Percentiles rank a stretch among this genome's conserved stretches.
Conservation (phyloP, 345 rosid species). For the Psidium guajava region DNA sequence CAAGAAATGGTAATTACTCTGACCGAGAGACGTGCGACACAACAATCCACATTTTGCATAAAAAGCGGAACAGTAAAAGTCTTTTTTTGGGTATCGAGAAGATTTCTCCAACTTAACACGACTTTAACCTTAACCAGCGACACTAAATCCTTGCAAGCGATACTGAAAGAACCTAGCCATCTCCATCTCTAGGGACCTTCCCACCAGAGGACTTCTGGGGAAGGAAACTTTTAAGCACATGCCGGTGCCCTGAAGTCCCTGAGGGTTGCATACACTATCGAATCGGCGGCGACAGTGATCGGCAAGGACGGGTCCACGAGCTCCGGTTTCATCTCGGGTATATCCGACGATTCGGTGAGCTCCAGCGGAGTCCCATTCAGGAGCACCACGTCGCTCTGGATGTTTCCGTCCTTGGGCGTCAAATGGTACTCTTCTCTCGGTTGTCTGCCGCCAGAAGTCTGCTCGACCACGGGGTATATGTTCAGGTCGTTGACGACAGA, state of each 20-base stretch:
- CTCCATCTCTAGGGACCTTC: not conserved
- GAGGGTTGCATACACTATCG: slow-evolving; percentile 24
- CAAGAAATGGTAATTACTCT: not conserved
- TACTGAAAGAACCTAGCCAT: not conserved
- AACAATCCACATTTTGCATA: not conserved
- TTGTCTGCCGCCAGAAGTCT: not conserved
- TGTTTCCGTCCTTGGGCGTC: slow-evolving; percentile 44
- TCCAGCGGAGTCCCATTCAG: slow-evolving; percentile 39
- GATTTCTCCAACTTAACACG: not conserved
- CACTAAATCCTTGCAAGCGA: not conserved
- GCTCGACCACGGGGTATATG: not conserved
- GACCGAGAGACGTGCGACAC: not conserved
- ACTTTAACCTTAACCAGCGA: not conserved
- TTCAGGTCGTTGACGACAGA: slow-evolving; percentile 20
- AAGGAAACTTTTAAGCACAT: slow-evolving; percentile 21
- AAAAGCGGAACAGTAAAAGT: not conserved
- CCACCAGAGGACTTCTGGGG: not conserved
- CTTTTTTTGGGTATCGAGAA: not conserved
- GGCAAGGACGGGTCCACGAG: slow-evolving; percentile 20
- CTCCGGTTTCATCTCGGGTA: slow-evolving; percentile 37
- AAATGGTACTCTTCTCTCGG: slow-evolving; percentile 50
- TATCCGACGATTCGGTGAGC: slow-evolving; percentile 22
- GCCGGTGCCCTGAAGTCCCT: slow-evolving; percentile 41
- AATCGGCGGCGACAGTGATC: slow-evolving; percentile 23
- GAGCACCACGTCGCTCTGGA: slow-evolving; percentile 42